Base-by-base conservation (phyloP, 768 basidiomycete genomes). In the Xerocomellus amylosporus region DNA sequence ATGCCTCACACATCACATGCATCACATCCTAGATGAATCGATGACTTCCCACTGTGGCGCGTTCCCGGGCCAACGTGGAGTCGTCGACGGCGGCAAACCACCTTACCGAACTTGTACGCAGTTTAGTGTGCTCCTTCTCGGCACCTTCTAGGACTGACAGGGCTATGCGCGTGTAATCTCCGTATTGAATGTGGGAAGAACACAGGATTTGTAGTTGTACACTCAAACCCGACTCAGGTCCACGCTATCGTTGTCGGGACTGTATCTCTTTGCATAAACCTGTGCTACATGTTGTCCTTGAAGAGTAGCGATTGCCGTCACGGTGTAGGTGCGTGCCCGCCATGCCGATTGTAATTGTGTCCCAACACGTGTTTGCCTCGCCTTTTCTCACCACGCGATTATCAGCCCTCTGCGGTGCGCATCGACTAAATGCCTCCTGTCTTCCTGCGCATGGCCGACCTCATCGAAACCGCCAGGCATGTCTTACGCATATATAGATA, bases 401-500 rank as follows among this genome's bases (percentile, higher is more conserved):
- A 71, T 71, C 69, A 62, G 49, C 67, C 67, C 60, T 34, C 58
- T 59, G 53, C 44, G 49, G 69, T 58, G 70, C 64, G 53, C 68
- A 58, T 56, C 59, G 56, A 49, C 53, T 50, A 51, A 51, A 46
- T 58, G 41, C 48, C 56, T 64, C 61, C 64, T 62, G 69, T 70
- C 62, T 44, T 44, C 58, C 19, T 51, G 56, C 59, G 61, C 69
- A 56, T 70, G 68, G 69, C 49, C 49, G 40, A 59, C 69, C 69
- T 71, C 69, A 53, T 72, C 69, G 71, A 72, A 71, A 62, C 65
- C 69, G 47, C 60, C 71, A 69, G 69, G 69, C 69, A 51, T 69
- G 56, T 24, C 42, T 46, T 53, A n/a, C 58, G 48, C 58, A 40
- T 68, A 72, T 62, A 65, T 69, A 71, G 67, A 58, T 55, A 24